Conservation (phyloP, 2,329 filamentous ascomycete species). For the Berkeleyomyces rouxiae region DNA sequence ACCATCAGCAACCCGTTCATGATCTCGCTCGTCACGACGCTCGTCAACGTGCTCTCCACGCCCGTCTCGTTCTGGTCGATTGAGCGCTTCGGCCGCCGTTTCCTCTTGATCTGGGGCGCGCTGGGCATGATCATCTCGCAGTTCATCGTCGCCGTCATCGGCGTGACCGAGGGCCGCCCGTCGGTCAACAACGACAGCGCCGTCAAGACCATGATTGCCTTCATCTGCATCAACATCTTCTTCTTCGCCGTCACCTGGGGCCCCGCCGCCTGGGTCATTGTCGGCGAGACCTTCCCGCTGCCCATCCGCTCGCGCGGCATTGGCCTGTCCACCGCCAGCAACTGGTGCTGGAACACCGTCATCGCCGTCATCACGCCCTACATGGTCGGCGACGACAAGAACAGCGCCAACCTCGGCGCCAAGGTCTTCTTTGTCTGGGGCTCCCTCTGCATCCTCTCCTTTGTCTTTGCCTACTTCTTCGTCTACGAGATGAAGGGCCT, state of each 20-base stretch:
- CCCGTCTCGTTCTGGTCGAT: slow-evolving; percentile 78
- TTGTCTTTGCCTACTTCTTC: slow-evolving; percentile 56
- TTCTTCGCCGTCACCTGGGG: slow-evolving; percentile 86
- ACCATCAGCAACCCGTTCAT: slow-evolving; percentile 66
- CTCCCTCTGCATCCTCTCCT: slow-evolving; percentile 41
- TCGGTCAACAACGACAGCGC: slow-evolving; percentile 37
- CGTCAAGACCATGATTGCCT: slow-evolving; percentile 58
- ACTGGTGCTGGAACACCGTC: slow-evolving; percentile 81
- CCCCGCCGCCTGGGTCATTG: slow-evolving; percentile 63
- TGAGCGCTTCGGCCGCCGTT: slow-evolving; percentile 65
- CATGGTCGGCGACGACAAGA: slow-evolving; percentile 40
- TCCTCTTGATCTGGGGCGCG: slow-evolving; percentile 63
- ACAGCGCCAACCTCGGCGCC: slow-evolving; percentile 46
- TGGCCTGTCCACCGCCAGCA: slow-evolving; percentile 69
- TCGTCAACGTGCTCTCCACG: slow-evolving; percentile 76
- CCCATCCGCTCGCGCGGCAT: slow-evolving; percentile 80
- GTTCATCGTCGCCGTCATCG: slow-evolving; percentile 69
- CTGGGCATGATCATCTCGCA: slow-evolving; percentile 72
- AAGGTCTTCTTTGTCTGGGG: slow-evolving; percentile 67
- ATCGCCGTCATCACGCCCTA: slow-evolving; percentile 56
- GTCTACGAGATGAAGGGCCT: slow-evolving; percentile 61
- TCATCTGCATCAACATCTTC: slow-evolving; percentile 87
- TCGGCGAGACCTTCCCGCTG: slow-evolving; percentile 81
- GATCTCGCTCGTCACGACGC: slow-evolving; percentile 69
- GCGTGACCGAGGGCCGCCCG: slow-evolving; percentile 43